A percentile compares a stretch with the other conserved stretches of the same genome.
Conservation (phyloP, 352 stramenopile species). For the Peronospora farinosa region DNA sequence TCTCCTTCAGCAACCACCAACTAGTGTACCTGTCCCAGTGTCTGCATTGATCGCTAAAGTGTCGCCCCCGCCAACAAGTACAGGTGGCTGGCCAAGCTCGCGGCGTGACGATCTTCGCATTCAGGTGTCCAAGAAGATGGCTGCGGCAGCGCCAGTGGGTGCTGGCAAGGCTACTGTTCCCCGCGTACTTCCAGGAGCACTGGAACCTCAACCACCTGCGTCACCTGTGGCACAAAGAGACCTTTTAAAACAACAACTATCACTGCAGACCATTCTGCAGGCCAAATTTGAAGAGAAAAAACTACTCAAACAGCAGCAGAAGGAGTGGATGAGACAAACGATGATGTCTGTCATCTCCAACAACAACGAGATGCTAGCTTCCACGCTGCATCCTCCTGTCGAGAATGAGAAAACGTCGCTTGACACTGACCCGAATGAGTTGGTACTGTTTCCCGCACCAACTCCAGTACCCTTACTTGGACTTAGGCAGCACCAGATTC, state of each 20-base stretch:
- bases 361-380: slow-evolving; percentile 9
- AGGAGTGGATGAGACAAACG: slow-evolving; percentile 60
- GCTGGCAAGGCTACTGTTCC: background rate
- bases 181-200: slow-evolving; percentile 4
- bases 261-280: slow-evolving; percentile 55
- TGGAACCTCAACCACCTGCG: slow-evolving; percentile 45
- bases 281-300: slow-evolving; percentile 58
- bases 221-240: slow-evolving; percentile 60
- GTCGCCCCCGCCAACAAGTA: slow-evolving; percentile 14
- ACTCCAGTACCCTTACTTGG: slow-evolving; percentile 36
- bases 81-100: slow-evolving; percentile 10
- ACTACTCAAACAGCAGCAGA: slow-evolving; percentile 62
- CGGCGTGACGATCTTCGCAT: slow-evolving; percentile 64
- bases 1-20: slow-evolving; percentile 18
- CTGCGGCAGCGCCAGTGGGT: slow-evolving; percentile 27
- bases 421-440: slow-evolving; percentile 17
- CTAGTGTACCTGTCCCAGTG: slow-evolving; percentile 4
- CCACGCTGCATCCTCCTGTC: slow-evolving; percentile 9
- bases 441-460: slow-evolving; percentile 20
- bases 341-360: slow-evolving; percentile 16
- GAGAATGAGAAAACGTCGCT: slow-evolving; percentile 14
- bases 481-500: slow-evolving; percentile 15
- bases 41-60: slow-evolving; percentile 4
- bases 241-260: slow-evolving; percentile 53
- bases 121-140: slow-evolving; percentile 77